Conservation (phyloP, 2,329 filamentous ascomycete genomes). For the Fusarium musae region DNA sequence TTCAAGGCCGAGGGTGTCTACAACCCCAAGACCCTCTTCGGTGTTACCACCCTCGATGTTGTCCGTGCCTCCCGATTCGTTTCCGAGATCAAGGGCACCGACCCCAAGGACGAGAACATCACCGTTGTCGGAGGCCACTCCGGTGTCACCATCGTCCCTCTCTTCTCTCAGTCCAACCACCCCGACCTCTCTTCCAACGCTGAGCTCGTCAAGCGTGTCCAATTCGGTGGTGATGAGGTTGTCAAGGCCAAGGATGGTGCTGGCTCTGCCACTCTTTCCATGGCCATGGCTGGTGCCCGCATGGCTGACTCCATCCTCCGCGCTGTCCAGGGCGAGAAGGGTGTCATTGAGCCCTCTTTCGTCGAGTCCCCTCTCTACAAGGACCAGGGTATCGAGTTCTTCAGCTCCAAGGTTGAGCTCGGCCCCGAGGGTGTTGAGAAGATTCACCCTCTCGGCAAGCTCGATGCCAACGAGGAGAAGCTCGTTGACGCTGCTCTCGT, state of each 20-base stretch:
- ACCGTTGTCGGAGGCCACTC: slow-evolving; percentile 97
- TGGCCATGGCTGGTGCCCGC: slow-evolving; percentile 93
- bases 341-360: slow-evolving; percentile 94
- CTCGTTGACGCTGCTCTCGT: slow-evolving; percentile 85
- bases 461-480: slow-evolving; percentile 88
- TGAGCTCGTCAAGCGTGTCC: slow-evolving; percentile 90
- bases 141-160: slow-evolving; percentile 96
- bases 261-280: slow-evolving; percentile 96
- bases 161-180: slow-evolving; percentile 94
- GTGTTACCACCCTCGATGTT: slow-evolving; percentile 98
- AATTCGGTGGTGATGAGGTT: slow-evolving; percentile 99
- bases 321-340: slow-evolving; percentile 92
- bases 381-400: slow-evolving; percentile 98
- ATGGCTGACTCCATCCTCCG: slow-evolving; percentile 92
- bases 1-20: slow-evolving; percentile 96
- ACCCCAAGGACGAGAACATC: slow-evolving; percentile 94
- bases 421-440: slow-evolving; percentile 96
- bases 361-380: slow-evolving; percentile 98
- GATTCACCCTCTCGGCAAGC: slow-evolving; percentile 86
- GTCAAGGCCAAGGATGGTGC: slow-evolving; percentile 99
- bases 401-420: slow-evolving; percentile 93
- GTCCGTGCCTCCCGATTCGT: slow-evolving; percentile 99
- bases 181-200: slow-evolving; percentile 81
- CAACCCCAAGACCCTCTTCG: slow-evolving; percentile 99
- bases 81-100: slow-evolving; percentile 88